Conservation (phyloP, 1,139 yeast species). For the Suzukiozyma palmioleophila region DNA sequence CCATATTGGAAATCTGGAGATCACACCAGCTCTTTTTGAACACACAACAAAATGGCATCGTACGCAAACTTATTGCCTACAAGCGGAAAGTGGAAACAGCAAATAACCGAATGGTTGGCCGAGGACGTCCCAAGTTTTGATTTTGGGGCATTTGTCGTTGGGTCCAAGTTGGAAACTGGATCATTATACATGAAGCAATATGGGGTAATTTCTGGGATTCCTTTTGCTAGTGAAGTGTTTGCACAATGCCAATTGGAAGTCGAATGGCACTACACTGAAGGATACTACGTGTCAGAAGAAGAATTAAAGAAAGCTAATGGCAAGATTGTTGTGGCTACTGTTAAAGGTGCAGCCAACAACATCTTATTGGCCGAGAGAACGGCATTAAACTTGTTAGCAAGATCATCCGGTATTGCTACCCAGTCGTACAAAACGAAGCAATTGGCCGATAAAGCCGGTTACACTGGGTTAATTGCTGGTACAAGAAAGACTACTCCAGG, state of each 20-base stretch:
- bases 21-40: too few species aligned
- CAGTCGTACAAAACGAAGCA: slow-evolving; percentile 55
- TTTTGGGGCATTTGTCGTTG: slow-evolving; percentile 94
- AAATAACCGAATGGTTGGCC: slow-evolving; percentile 66
- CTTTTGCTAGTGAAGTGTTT: slow-evolving; percentile 85
- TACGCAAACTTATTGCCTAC: slow-evolving; percentile 63
- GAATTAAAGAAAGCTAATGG: slow-evolving; percentile 42
- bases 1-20: background rate
- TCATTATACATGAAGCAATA: slow-evolving; percentile 74
- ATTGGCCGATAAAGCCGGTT: slow-evolving; percentile 69
- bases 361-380: slow-evolving; percentile 82
- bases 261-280: slow-evolving; percentile 73
- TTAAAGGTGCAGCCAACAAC: slow-evolving; percentile 76
- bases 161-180: slow-evolving; percentile 65
- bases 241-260: slow-evolving; percentile 66
- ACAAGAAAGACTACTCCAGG: slow-evolving; percentile 98
- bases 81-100: slow-evolving; percentile 74
- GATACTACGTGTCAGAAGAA: slow-evolving; percentile 43
- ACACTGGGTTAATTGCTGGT: slow-evolving; percentile 87
- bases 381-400: slow-evolving; percentile 73
- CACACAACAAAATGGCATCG: background rate
- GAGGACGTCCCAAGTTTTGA: slow-evolving; percentile 95
- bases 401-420: slow-evolving; percentile 91
- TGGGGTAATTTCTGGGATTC: slow-evolving; percentile 84
- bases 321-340: slow-evolving; percentile 71